Evolutionary conservation across 2,329 filamentous ascomycete genomes (phyloP).

Genomic region (Hypomyces rosellus): DNA sequence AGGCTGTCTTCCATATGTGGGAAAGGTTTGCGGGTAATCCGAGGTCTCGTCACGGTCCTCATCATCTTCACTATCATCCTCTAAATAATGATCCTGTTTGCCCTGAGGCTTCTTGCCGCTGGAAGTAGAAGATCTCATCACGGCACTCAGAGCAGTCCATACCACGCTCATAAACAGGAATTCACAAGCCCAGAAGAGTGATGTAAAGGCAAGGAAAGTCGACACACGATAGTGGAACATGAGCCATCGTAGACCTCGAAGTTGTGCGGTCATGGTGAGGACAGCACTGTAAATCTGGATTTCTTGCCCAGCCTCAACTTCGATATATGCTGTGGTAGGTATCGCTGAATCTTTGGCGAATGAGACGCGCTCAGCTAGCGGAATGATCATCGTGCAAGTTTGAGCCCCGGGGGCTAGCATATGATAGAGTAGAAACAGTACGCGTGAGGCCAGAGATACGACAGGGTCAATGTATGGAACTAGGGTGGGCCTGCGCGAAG

Average conservation of each 20-base stretch:
- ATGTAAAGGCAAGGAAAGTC: constrained; percentile 62
- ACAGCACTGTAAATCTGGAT: constrained; percentile 71
- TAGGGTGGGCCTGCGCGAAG: constrained; percentile 67
- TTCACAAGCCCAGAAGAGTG: constrained; percentile 71
- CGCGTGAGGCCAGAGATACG: constrained; percentile 53
- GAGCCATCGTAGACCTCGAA: constrained; percentile 71
- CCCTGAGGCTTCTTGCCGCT: constrained; percentile 10
- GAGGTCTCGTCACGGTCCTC: constrained; percentile 29
- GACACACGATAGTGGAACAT: constrained; percentile 79
- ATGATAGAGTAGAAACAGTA: constrained; percentile 63
- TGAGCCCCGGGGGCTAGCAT: constrained; percentile 60
- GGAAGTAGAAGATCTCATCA: constrained; percentile 16
- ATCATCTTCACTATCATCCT: constrained; percentile 17
- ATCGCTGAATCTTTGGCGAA: constrained; percentile 45
- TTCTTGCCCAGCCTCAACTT: constrained; percentile 61
- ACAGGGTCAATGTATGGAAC: constrained; percentile 72
- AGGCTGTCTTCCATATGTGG: constrained; percentile 35
- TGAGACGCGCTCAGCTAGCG: constrained; percentile 65
- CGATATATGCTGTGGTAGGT: constrained; percentile 46
- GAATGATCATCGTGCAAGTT: constrained; percentile 55
- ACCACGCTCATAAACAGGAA: constrained; percentile 58
- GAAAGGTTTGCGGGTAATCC: constrained; percentile 39
- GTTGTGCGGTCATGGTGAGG: constrained; percentile 65
- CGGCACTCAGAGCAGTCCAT: constrained; percentile 52
- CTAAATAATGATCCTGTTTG: constrained; percentile 7